A percentile compares a stretch with the other conserved stretches of the same genome.
phyloP scores from a whole-genome alignment of 2,329 filamentous ascomycete genomes.

The Erysiphe pulchra region DNA sequence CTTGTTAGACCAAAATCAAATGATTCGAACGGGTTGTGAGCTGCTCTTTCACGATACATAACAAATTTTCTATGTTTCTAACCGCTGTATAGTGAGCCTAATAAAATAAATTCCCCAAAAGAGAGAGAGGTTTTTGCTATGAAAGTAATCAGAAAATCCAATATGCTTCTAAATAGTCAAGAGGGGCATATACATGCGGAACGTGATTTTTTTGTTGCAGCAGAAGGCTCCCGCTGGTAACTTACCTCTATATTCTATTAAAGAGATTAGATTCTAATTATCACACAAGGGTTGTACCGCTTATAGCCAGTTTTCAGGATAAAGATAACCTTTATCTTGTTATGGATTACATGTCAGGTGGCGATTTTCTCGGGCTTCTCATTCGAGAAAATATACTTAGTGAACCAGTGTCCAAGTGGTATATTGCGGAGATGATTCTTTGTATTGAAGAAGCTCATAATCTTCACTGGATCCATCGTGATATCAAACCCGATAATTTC shows the following conservation, averaged over 20 bases:
- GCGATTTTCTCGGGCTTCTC: conserved; percentile 71
- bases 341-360: conserved; percentile 96
- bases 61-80: background rate
- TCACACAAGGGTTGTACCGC: conserved; percentile 44
- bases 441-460: conserved; percentile 82
- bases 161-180: conserved; percentile 76
- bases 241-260: conserved; percentile 6
- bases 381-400: conserved; percentile 64
- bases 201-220: conserved; percentile 70
- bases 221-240: conserved; percentile 60
- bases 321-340: conserved; percentile 63
- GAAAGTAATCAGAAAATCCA: conserved; percentile 88
- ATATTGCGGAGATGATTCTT: conserved; percentile 85
- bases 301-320: conserved; percentile 80
- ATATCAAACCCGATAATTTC: conserved; percentile 95
- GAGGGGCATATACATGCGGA: conserved; percentile 83
- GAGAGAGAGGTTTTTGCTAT: conserved; percentile 57
- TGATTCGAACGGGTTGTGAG: conserved; percentile 1
- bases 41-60: background rate
- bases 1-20: conserved; percentile 43
- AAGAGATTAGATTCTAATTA: conserved; percentile 1
- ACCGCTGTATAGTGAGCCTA: no score
- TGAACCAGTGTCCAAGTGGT: conserved; percentile 59
- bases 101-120: background rate
- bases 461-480: conserved; percentile 76